Base-by-base conservation (phyloP, 352 stramenopile genomes). In the Pythium monospermum region DNA sequence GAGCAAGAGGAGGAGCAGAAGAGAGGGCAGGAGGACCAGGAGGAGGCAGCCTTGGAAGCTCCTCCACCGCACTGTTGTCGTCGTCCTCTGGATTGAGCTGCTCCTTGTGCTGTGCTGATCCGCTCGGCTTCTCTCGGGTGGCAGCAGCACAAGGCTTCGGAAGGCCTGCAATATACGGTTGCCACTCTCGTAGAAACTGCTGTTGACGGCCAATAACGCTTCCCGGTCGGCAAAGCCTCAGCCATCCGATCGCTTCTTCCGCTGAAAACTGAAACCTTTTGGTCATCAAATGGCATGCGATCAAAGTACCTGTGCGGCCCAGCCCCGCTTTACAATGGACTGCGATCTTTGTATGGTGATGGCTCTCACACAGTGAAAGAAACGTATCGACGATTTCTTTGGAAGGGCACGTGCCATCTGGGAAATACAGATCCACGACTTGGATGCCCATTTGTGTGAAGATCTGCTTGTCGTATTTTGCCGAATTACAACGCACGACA, bases 291-390 rank as follows among this genome's bases (percentile, higher is more conserved):
- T 97, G 96, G 31, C 81, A 88, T 7, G 86, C 94, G 43, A 98
- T 98, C 51, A 94, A 94, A 6, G 90, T 98, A 4, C 95, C 95
- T 0, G 94, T 98, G 32, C 95, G 70, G 16, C 93, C 95, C 4
- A 99, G 66, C 0, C 95, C 95, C 3, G 94, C 95, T 68, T 98
- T 98, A 67, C 95, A 99, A 69, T 99, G 95, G 25, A 99, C 87
- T 1, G 91, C 95, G 51, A 98, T 80, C 27, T 86, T 88, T 26
- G 81, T 75, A 6, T 47, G 26, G 8, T 54, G 33, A 4, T 42
- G 43, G 16, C 11, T 23, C 52, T 95, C 83, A 52, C 87, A 90
- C 25, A 71, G 50, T 4, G 33, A 15, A 11, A 98, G 43, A 10
- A 98, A 94, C 15, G 57, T 45, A 16, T 69, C 26, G 4, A 98